These are phyloP conservation scores for Phlegmacium glaucopus DNA, from an alignment of 768 basidiomycete species.

Conservation along the genomic window DNA sequence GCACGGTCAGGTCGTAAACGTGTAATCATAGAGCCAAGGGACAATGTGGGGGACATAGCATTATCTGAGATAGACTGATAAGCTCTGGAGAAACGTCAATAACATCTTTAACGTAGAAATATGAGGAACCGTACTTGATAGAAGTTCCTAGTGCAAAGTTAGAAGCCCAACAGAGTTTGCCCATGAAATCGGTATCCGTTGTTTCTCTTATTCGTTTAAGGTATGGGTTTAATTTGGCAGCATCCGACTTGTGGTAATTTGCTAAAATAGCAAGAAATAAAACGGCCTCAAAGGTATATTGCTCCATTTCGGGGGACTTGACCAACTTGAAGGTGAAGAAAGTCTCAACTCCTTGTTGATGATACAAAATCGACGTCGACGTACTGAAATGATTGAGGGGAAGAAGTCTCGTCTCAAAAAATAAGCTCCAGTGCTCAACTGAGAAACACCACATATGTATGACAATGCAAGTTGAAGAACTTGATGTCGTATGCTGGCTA, in stretches of 20 bases:
- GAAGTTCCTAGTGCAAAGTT: slow-evolving; percentile 48
- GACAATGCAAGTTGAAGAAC: slow-evolving; percentile 54
- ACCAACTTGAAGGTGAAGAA: slow-evolving; percentile 40
- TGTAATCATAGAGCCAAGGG: slow-evolving; percentile 48
- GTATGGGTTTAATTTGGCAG: slow-evolving; percentile 66
- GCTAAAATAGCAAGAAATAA: slow-evolving; percentile 61
- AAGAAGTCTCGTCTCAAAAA: slow-evolving; percentile 63
- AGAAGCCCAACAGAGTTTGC: slow-evolving; percentile 54
- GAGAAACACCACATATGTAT: slow-evolving; percentile 55
- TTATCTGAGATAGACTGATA: slow-evolving; percentile 59
- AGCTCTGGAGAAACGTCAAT: slow-evolving; percentile 31
- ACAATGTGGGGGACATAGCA: slow-evolving; percentile 39
- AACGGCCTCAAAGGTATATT: slow-evolving; percentile 56
- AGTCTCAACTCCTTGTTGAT: not conserved
- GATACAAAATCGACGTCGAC: slow-evolving; percentile 15
- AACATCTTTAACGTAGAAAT: not conserved
- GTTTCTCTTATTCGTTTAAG: slow-evolving; percentile 48
- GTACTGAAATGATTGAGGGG: slow-evolving; percentile 46
- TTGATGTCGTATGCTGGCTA: slow-evolving; percentile 49
- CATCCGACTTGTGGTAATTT: slow-evolving; percentile 73
- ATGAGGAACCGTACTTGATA: slow-evolving; percentile 40
- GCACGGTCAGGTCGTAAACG: slow-evolving; percentile 55
- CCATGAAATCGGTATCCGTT: slow-evolving; percentile 48
- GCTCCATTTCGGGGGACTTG: slow-evolving; percentile 49
- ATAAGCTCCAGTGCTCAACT: slow-evolving; percentile 71